Percentiles rank a stretch among this genome's conserved stretches.
phyloP scores from a whole-genome alignment of 202 grass and related monocot species.

The Alloteropsis angusta region DNA sequence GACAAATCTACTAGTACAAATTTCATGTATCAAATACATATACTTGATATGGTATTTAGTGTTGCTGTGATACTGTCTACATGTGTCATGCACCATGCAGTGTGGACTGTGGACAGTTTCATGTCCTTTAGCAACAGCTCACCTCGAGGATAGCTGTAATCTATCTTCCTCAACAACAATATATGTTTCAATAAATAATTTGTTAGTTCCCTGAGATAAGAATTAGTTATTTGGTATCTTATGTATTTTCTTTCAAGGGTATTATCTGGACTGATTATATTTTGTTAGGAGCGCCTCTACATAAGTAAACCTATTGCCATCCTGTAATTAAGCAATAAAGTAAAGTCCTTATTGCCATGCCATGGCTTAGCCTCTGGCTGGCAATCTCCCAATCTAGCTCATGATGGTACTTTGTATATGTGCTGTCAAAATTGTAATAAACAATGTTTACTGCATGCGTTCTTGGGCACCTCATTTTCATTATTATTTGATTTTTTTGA shows the following conservation, averaged over 20 bases:
- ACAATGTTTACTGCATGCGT: not conserved
- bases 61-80: not conserved
- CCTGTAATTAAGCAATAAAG: not conserved
- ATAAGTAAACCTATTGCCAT: not conserved
- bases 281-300: not conserved
- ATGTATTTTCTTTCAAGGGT: not conserved
- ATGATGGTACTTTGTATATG: not conserved
- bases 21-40: not conserved
- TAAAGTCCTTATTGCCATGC: not conserved
- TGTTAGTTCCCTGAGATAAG: not conserved
- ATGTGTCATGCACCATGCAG: not conserved
- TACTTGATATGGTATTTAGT: not conserved
- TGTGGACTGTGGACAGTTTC: not conserved
- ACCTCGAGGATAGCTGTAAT: not conserved
- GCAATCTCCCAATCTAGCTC: not conserved
- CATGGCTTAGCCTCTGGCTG: not conserved
- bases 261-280: not conserved
- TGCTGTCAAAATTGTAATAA: not conserved
- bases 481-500: not conserved
- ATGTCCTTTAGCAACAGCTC: not conserved
- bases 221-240: not conserved
- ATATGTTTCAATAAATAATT: not conserved
- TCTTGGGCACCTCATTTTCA: not conserved
- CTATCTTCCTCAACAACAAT: not conserved
- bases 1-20: not conserved